These are phyloP conservation scores for Fusarium tuaranense DNA, from an alignment of 2,329 filamentous ascomycete genomes.

Conservation along the genomic window DNA sequence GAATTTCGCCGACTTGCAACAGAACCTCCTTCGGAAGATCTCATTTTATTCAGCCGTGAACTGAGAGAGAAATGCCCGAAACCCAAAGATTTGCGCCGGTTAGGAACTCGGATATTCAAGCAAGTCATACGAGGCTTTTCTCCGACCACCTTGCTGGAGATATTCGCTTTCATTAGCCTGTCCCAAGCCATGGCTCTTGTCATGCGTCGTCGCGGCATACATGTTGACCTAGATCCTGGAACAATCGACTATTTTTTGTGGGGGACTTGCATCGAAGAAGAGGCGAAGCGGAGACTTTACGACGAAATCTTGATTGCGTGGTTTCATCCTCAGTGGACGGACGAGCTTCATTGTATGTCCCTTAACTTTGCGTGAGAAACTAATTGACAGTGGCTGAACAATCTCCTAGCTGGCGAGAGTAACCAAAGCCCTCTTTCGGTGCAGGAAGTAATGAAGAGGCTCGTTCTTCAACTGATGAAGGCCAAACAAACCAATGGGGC, in stretches of 20 bases:
- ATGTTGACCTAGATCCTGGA: rapidly evolving
- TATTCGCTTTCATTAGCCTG: not conserved
- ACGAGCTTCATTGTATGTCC: not conserved
- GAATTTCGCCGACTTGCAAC: rapidly evolving
- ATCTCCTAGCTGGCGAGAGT: not conserved
- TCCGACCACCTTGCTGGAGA: not conserved
- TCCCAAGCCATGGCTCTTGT: not conserved
- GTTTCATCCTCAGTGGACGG: not conserved
- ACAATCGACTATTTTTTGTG: not conserved
- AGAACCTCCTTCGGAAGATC: rapidly evolving
- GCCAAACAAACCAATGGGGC: not conserved
- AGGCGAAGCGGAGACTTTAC: rapidly evolving
- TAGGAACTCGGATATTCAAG: not conserved
- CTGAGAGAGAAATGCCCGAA: not conserved
- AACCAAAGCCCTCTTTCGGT: not conserved
- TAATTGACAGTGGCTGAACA: not conserved
- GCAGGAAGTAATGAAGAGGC: not conserved
- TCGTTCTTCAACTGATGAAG: not conserved
- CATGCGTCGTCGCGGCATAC: not conserved
- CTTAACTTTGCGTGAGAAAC: rapidly evolving
- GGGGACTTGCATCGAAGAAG: not conserved
- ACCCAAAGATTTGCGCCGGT: not conserved
- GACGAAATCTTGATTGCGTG: not conserved
- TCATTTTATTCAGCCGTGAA: not conserved
- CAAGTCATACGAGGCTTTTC: not conserved